phyloP scores from a whole-genome alignment of 192 early-diverging fungal genomes.

The Lobosporangium transversale region DNA sequence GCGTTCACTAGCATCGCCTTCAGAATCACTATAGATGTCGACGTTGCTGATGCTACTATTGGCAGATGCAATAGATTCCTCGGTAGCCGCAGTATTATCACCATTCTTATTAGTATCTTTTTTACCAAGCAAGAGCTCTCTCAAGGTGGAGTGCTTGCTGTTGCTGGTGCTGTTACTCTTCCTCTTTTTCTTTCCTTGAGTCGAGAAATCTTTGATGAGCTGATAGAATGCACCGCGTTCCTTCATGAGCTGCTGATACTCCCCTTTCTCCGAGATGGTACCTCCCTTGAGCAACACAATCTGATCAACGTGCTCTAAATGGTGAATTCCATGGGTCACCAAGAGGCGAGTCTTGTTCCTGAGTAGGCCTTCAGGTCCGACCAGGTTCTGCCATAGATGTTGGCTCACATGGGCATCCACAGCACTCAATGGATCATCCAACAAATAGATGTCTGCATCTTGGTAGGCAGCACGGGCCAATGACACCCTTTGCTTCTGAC shows the following conservation, averaged over 20 bases:
- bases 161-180: background rate
- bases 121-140: slow-evolving; percentile 1
- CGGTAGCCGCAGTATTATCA: background rate
- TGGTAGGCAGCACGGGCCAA: slow-evolving; percentile 84
- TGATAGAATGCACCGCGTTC: slow-evolving; percentile 63
- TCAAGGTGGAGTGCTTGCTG: slow-evolving; percentile 1
- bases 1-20: slow-evolving; percentile 5
- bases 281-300: slow-evolving; percentile 79
- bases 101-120: background rate
- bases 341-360: slow-evolving; percentile 79
- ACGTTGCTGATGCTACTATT: slow-evolving; percentile 14
- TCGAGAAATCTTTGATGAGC: slow-evolving; percentile 76
- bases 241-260: slow-evolving; percentile 69
- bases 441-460: slow-evolving; percentile 77
- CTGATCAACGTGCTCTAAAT: slow-evolving; percentile 72
- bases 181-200: slow-evolving; percentile 34
- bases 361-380: slow-evolving; percentile 86
- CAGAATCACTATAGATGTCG: slow-evolving; percentile 10
- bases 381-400: slow-evolving; percentile 42
- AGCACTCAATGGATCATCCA: slow-evolving; percentile 90
- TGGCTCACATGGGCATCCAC: slow-evolving; percentile 59
- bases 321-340: slow-evolving; percentile 82
- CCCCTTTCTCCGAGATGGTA: slow-evolving; percentile 69
- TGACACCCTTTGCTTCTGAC: slow-evolving; percentile 88
- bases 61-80: background rate